Base-by-base conservation (phyloP, 2,329 filamentous ascomycete species). In the Cladobotryum mycophilum region DNA sequence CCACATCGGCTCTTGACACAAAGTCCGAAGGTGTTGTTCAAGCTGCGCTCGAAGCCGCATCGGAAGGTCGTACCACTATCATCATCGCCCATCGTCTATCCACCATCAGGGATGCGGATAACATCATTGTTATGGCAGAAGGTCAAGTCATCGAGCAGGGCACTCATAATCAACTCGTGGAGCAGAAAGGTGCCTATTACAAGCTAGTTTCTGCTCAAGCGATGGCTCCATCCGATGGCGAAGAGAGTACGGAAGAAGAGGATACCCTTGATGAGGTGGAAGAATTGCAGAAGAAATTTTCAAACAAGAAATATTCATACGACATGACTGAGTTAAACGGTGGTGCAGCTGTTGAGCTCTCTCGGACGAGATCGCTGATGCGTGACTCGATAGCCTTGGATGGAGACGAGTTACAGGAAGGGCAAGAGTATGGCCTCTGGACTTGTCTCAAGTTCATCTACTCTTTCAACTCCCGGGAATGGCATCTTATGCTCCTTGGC, bases 21-120 rank as follows among this genome's bases (percentile, higher is more conserved):
- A 92, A 93, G 64, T 95, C 89, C 1, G 92, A 97, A 71, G 90
- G 89, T 42, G 86, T 95, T 11, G 92, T 97, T 1, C 93, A 97
- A 67, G 89, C 89, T 43, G 92, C 93, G 17, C 77, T 99, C 8
- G 91, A 97, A 60, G 85, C 81, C 45, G 92, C 92, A 22, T 80
- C 90, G 1, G 79, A 86, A 55, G 92, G 91, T 22, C 82, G 93
- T 49, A 99, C 92, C 0, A 97, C 92, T 2, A 95, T 97, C 60
- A 88, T 90, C 6, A 97, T 99, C 67, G 93, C 93, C 42, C 92
- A 99, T 71, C 85, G 92, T 59, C 76, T 99, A 9, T 95, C 89
- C 0, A 99, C 92, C 5, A 96, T 99, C 72, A 90, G 84, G 68
- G 85, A 90, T 56, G 91, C 92, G 0, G 87, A 97, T 68, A 96